Percentiles rank a stretch among this genome's conserved stretches.
Evolutionary conservation across 805 yeast genomes (phyloP).

Genomic region (Starmerella davenportii): DNA sequence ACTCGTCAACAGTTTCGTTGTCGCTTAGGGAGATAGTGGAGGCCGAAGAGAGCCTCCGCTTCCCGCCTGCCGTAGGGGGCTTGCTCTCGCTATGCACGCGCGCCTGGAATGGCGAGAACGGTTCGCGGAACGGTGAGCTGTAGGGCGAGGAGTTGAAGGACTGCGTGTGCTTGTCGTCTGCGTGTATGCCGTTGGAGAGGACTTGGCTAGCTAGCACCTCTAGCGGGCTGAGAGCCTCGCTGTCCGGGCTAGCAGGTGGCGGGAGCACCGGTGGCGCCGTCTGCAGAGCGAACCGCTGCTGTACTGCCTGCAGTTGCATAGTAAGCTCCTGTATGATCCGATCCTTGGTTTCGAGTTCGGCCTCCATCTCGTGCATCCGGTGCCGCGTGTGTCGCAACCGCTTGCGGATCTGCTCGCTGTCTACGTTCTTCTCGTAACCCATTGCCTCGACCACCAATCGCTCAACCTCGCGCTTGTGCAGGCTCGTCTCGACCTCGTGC

Average conservation of each 20-base stretch:
- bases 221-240: slow-evolving; percentile 26
- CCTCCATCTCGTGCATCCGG: slow-evolving; percentile 30
- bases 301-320: slow-evolving; percentile 19
- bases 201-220: slow-evolving; percentile 41
- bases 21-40: slow-evolving; percentile 19
- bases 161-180: neutral
- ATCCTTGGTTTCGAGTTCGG: slow-evolving; percentile 29
- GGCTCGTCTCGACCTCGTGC: slow-evolving; percentile 30
- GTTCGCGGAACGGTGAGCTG: slow-evolving; percentile 11
- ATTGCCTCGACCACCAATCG: slow-evolving; percentile 25
- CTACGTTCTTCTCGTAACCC: slow-evolving; percentile 23
- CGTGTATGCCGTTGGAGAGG: slow-evolving; percentile 19
- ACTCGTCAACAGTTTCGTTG: neutral
- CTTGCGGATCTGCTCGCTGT: slow-evolving; percentile 13
- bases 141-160: slow-evolving; percentile 6
- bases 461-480: slow-evolving; percentile 33
- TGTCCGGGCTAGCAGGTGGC: neutral
- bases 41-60: slow-evolving; percentile 21
- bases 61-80: neutral
- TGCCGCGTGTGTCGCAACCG: slow-evolving; percentile 27
- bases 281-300: neutral
- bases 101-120: slow-evolving; percentile 9
- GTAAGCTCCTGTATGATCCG: neutral
- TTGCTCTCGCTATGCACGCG: neutral
- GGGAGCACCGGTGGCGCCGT: neutral